Evolutionary conservation across 257 asterid genomes (phyloP), one percentile per base, ranked within the genome.

Genomic region (Striga asiatica): DNA sequence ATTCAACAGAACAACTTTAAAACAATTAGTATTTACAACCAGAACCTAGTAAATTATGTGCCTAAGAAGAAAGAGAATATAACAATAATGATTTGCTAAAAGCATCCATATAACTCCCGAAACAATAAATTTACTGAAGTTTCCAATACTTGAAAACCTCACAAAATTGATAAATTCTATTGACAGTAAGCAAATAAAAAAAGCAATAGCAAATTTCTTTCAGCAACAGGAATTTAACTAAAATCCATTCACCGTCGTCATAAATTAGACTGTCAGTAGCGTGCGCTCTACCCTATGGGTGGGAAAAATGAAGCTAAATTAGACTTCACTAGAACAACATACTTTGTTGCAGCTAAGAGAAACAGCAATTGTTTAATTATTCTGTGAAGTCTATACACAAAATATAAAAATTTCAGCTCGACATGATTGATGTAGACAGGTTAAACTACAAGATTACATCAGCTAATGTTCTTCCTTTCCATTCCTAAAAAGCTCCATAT

Each of bases 31-130:
- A 16, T 48, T 48, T 48, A 29, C 54, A 41, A 41, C 24, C 23
- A 61, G 55, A 43, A 52, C 39, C 56, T 52, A 38, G 32, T 29
- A 28, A 61, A 42, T 45, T 37, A 54, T 11, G 56, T 32, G 45
- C 32, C 31, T 49, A 45, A 39, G 3, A 56, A 27, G 16, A 42
- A 23, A 8, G 55, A 51, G 55, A 21, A 20, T n/a, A n/a, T n/a
- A 21, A 14, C 4, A 19, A 6, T 39, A 12, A 21, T 8, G 25
- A 8, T 10, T 24, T 14, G 24, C 24, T 3, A 9, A 11, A 24
- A 18, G 24, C 16, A 28, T 35, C 23, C 50, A 35, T 24, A 32
- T 5, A n/a, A n/a, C n/a, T n/a, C n/a, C 47, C 29, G 59, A 58
- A 34, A 54, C n/a, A 20, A 28, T 41, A 17, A 25, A 46, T 21